Evolutionary conservation across 2,329 filamentous ascomycete species (phyloP), one percentile per base, ranked within the genome.

Genomic region (Xylariales sp.): DNA sequence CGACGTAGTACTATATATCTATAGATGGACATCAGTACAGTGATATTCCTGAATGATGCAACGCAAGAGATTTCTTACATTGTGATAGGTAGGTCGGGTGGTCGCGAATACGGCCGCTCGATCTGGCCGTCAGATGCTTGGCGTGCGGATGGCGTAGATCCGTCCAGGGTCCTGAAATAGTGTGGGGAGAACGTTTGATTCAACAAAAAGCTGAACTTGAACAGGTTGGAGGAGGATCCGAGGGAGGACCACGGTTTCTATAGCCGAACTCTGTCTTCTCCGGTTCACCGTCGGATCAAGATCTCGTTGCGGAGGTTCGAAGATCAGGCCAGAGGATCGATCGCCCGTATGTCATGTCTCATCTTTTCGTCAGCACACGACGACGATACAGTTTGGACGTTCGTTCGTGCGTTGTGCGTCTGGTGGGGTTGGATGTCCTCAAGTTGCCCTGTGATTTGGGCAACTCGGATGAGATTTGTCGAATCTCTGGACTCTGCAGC

Each of bases 81-180:
- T 18, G 15, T 9, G n/a, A 24, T 6, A 21, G 12, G 20, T 22
- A 35, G 18, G 21, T 12, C 11, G 20, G 36, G 16, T 29, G 36
- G 36, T 39, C 36, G 36, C 36, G 27, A 38, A 25, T 20, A 28
- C 7, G 36, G 36, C 25, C 36, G 36, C 36, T 39, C n/a, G 36
- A 39, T 39, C 36, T 29, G 24, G 25, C 27, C 25, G n/a, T 8
- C 7, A 27, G 15, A 27, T 10, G 24, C 16, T 22, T 27, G 25
- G n/a, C n/a, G n/a, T n/a, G n/a, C n/a, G n/a, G n/a, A 29, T 39
- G 35, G 36, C 36, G 25, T 39, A 39, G 36, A 39, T 39, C 36
- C 22, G 22, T 39, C 20, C 36, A 31, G 25, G 36, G 36, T 39
- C 27, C 18, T 24, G 19, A 39, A 31, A 25, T 25, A 39, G 36